Base-by-base conservation (phyloP, 2,329 filamentous ascomycete species). In the Ascochyta clinopodiicola region DNA sequence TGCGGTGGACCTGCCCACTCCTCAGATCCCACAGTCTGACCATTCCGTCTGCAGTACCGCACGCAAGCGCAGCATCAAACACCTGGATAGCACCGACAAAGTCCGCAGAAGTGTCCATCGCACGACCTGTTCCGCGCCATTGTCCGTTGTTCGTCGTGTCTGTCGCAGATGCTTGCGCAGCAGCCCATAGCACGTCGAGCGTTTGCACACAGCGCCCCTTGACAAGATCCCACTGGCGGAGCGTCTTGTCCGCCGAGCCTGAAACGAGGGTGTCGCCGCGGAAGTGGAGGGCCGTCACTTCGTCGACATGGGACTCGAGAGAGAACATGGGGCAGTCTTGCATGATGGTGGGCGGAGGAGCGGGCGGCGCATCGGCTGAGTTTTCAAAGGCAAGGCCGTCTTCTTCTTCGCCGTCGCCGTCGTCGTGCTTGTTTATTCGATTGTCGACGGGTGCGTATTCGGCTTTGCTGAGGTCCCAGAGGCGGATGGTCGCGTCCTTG, bases 121-220 rank as follows among this genome's bases (percentile, higher is more conserved):
- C 74, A 44, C 90, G 87, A 15, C 83, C 84, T 2, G 88, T 83
- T 46, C 90, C 88, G 59, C 91, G 85, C 93, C 93, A 98, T 57
- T 80, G 79, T n/a, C 74, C 73, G n/a, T 70, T 74, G 2, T 84
- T 82, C 45, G 83, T 83, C 51, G 91, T 82, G 24, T 65, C 64
- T 5, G 85, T 88, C 35, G 88, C 86, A 9, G 88, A 90, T 12
- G 92, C 91, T 78, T 97, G 93, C 2, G 95, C 93, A 4, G 95
- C 93, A 9, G 95, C 95, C 95, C 95, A 99, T 74, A 99, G 90
- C 6, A 99, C 94, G 76, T 99, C 95, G 44, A 99, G 81, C 2
- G 95, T 99, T 77, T 99, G 95, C 49, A 99, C 91, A 75, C 95
- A 98, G 44, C 95, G 89, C n/a, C 95, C 95, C 74, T 93, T 97